phyloP scores from a whole-genome alignment of 495 filamentous ascomycete genomes.

The Gamarada debralockiae region DNA sequence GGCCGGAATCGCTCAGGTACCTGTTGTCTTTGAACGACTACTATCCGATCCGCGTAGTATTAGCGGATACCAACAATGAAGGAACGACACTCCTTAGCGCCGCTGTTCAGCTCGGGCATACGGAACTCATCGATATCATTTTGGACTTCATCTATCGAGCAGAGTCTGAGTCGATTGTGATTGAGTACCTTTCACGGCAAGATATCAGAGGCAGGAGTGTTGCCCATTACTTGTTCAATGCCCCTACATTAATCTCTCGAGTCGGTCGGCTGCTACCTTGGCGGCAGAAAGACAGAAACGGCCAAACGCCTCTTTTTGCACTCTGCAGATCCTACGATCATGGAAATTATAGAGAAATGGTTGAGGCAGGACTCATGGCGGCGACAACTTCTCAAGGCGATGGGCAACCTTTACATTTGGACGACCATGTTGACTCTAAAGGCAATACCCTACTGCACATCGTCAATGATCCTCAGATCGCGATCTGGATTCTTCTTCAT shows the following conservation, averaged over 20 bases:
- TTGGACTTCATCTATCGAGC: conserved; percentile 60
- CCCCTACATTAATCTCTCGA: conserved; percentile 69
- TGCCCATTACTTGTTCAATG: conserved; percentile 95
- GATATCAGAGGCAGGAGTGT: conserved; percentile 85
- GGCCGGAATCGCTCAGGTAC: conserved; percentile 67
- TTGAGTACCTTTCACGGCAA: conserved; percentile 65
- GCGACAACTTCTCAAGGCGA: conserved; percentile 75
- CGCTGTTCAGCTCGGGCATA: conserved; percentile 85
- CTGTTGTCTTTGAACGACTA: conserved; percentile 71
- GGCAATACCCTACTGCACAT: conserved; percentile 94
- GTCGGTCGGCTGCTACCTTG: conserved; percentile 80
- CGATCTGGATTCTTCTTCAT: conserved; percentile 65
- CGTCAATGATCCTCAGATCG: conserved; percentile 78
- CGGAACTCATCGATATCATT: conserved; percentile 68
- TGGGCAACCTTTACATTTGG: conserved; percentile 75
- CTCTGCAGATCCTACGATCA: conserved; percentile 95
- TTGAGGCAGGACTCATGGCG: conserved; percentile 68
- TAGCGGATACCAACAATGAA: conserved; percentile 83
- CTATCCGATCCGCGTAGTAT: conserved; percentile 61
- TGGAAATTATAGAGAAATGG: conserved; percentile 79
- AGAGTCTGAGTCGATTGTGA: conserved; percentile 36
- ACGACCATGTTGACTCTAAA: conserved; percentile 89
- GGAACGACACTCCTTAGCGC: conserved; percentile 88
- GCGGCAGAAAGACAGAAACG: conserved; percentile 89
- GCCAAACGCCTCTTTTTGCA: conserved; percentile 93